Base-by-base conservation (phyloP, 2,329 filamentous ascomycete species). In the Thielaviopsis musarum region DNA sequence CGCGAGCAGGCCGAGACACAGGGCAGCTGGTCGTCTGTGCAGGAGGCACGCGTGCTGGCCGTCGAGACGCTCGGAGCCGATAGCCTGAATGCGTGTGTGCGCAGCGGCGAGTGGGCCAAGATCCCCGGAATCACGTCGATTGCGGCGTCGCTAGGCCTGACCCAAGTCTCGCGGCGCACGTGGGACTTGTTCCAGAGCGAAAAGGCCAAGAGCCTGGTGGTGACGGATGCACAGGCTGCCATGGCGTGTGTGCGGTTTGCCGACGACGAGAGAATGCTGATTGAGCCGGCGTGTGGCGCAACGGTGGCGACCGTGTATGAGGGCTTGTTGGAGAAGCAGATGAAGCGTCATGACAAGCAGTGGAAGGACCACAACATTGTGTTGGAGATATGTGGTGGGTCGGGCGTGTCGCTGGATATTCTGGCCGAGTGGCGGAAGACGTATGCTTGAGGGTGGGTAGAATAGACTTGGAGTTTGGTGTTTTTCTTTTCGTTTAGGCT, bases 201-300 rank as follows among this genome's bases (percentile, higher is more conserved):
- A 21, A 72, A 74, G 22, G 65, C 69, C 26, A 65, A 68, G 61
- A 72, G 70, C 63, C 59, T 71, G 7, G 69, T 72, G 56, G 70
- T 74, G 24, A 66, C 67, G 3, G 72, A 74, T 56, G 83, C 82
- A 3, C 87, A 93, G 66, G 91, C 91, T 0, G 88, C 87, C 21
- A 80, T 84, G 71, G 90, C 84, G 2, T 87, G 85, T 58, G 82
- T 85, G 66, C 76, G 81, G 24, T 83, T 96, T 63, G 84, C 88
- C 10, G 87, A 96, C 64, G 89, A 95, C 62, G 87, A 91, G 65
- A 75, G 86, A 26, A 72, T 91, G 60, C 74, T 95, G 60, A 88
- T 95, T 2, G 91, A 97, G 73, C 75, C 85, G 41, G 83, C 90
- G 0, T 96, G 91, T 69, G 90, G 91, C 0, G 89, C 91, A 5